Evolutionary conservation across 73 alveolate species (phyloP).

Genomic region (Paramecium octaurelia): DNA sequence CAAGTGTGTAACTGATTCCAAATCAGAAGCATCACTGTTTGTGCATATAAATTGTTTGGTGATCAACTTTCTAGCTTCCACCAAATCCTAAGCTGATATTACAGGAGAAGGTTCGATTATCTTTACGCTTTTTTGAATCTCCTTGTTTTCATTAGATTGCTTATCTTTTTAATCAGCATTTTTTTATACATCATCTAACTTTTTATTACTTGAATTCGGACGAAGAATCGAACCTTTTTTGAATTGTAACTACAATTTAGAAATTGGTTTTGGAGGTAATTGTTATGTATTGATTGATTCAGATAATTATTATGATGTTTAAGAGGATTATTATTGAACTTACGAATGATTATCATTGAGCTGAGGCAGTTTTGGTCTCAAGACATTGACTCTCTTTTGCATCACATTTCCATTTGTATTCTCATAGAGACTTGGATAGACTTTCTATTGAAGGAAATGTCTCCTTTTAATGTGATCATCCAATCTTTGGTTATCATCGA

Average conservation of each 20-base stretch:
- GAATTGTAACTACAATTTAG: not conserved
- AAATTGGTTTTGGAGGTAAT: not conserved
- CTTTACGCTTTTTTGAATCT: not conserved
- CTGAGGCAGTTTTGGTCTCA: not conserved
- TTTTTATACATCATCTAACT: not conserved
- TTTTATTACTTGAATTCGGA: not conserved
- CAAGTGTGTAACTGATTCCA: not conserved
- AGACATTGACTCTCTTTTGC: not conserved
- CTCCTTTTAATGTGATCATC: not conserved
- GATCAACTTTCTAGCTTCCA: not conserved
- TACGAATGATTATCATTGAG: not conserved
- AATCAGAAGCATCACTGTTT: slow-evolving; percentile 11
- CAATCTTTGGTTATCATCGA: not conserved
- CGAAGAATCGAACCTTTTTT: not conserved
- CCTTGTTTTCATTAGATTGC: not conserved
- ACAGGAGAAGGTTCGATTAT: not conserved
- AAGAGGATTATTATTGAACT: not conserved
- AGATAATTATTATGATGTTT: not conserved
- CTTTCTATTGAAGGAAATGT: not conserved
- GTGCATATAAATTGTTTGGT: not conserved
- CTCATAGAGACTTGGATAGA: not conserved
- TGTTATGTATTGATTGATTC: not conserved
- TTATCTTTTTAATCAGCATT: not conserved
- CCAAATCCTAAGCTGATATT: not conserved
- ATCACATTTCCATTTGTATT: not conserved